Percentiles rank a stretch among this genome's conserved stretches.
Evolutionary conservation across 2,329 filamentous ascomycete species (phyloP).

Genomic region (Leptographium radiaticola): DNA sequence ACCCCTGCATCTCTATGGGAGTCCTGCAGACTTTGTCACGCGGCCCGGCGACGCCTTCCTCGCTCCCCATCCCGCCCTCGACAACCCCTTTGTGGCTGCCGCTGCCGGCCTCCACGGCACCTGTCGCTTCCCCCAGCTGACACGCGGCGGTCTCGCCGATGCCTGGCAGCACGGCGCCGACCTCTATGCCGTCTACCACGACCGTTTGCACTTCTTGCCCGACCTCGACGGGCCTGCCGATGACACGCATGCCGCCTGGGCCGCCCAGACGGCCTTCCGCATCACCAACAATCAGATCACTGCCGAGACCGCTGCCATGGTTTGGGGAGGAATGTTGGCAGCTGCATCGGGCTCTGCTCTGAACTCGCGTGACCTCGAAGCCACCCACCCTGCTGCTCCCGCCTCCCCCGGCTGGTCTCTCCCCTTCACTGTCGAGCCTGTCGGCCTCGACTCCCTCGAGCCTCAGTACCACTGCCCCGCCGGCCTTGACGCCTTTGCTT

Average conservation of each 20-base stretch:
- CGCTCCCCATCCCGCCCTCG: slow-evolving; percentile 44
- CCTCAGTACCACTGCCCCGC: slow-evolving; percentile 55
- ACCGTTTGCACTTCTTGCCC: slow-evolving; percentile 55
- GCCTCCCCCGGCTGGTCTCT: background rate
- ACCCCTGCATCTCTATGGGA: slow-evolving; percentile 56
- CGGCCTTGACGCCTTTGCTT: slow-evolving; percentile 20
- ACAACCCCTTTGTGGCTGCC: slow-evolving; percentile 52
- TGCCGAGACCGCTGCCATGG: slow-evolving; percentile 64
- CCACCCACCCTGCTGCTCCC: slow-evolving; percentile 14
- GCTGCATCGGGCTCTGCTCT: slow-evolving; percentile 25
- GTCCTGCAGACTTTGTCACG: slow-evolving; percentile 28
- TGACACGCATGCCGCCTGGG: slow-evolving; percentile 20
- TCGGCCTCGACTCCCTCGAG: slow-evolving; percentile 57
- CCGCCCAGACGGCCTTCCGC: slow-evolving; percentile 43
- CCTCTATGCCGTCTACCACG: slow-evolving; percentile 62
- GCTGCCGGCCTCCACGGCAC: slow-evolving; percentile 56
- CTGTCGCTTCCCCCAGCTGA: slow-evolving; percentile 76
- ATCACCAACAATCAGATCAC: slow-evolving; percentile 78
- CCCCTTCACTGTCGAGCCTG: slow-evolving; percentile 38
- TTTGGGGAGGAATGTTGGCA: slow-evolving; percentile 58
- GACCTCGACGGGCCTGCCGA: slow-evolving; percentile 19
- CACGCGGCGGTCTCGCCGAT: slow-evolving; percentile 56
- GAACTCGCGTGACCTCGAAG: slow-evolving; percentile 38
- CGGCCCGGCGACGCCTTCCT: slow-evolving; percentile 35
- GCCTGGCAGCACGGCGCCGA: slow-evolving; percentile 66